These are phyloP conservation scores for Penicillium mononematosum DNA, from an alignment of 495 filamentous ascomycete species.

Conservation along the genomic window DNA sequence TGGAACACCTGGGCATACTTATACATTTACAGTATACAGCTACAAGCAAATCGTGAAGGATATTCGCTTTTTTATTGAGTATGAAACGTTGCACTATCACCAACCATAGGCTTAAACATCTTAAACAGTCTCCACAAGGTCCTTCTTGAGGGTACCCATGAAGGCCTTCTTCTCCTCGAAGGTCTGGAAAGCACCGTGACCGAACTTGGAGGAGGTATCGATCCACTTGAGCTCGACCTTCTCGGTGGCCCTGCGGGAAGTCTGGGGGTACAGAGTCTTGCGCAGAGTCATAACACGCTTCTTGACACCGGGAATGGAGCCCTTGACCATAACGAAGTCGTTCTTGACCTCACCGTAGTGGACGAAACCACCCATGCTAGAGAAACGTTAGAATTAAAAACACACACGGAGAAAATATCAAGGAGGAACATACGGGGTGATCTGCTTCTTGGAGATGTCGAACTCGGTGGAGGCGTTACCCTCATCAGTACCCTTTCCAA, in stretches of 20 bases:
- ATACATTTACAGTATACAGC: not conserved
- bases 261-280: constrained; percentile 99
- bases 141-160: constrained; percentile 99
- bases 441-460: constrained; percentile 98
- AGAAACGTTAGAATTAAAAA: constrained; percentile 31
- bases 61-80: constrained; percentile 53
- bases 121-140: constrained; percentile 73
- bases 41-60: constrained; percentile 31
- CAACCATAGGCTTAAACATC: constrained; percentile 48
- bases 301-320: constrained; percentile 95
- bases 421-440: constrained; percentile 89
- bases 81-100: constrained; percentile 43
- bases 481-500: constrained; percentile 85
- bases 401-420: not conserved
- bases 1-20: not conserved
- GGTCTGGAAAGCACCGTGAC: constrained; percentile 99
- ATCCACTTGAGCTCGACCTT: constrained; percentile 99
- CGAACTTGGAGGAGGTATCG: constrained; percentile 99
- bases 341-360: constrained; percentile 99
- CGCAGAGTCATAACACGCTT: constrained; percentile 99
- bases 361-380: constrained; percentile 96
- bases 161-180: constrained; percentile 96
- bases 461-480: constrained; percentile 92
- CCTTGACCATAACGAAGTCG: constrained; percentile 98
- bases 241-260: constrained; percentile 89